These are phyloP conservation scores for Themeda triandra DNA, from an alignment of 176 grass and related monocot species.

Conservation along the genomic window DNA sequence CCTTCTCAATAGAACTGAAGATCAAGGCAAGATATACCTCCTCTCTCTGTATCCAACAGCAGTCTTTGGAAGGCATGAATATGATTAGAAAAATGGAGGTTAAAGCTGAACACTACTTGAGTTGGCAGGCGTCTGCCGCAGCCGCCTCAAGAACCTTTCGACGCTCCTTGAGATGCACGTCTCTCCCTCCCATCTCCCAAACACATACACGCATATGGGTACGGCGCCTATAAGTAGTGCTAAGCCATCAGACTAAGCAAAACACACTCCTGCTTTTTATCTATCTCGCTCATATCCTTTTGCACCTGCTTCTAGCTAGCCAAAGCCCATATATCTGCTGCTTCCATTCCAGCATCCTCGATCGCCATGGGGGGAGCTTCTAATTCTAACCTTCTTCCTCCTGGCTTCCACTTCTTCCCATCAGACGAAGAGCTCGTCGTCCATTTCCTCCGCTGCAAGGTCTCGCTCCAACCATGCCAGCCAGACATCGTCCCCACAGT, in stretches of 20 bases:
- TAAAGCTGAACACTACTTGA: constrained; percentile 30
- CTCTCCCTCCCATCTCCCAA: constrained; percentile 11
- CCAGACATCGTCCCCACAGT: constrained; percentile 76
- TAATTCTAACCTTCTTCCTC: constrained; percentile 57
- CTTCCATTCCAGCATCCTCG: constrained; percentile 24
- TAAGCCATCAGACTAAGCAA: constrained; percentile 48
- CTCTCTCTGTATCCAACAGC: constrained; percentile 27
- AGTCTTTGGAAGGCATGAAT: constrained; percentile 33
- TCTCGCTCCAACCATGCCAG: constrained; percentile 54
- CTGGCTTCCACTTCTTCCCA: constrained; percentile 94
- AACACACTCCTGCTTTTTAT: background rate
- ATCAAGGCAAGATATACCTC: constrained; percentile 8
- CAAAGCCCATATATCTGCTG: background rate
- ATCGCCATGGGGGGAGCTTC: constrained; percentile 52
- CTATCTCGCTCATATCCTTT: background rate
- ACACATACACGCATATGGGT: background rate
- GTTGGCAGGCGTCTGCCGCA: constrained; percentile 37
- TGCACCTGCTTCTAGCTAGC: constrained; percentile 8
- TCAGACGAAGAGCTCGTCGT: constrained; percentile 85
- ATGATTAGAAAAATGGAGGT: constrained; percentile 31
- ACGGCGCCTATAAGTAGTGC: constrained; percentile 46
- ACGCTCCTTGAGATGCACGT: constrained; percentile 46
- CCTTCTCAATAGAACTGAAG: constrained; percentile 1
- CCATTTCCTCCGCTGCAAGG: constrained; percentile 87
- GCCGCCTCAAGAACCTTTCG: constrained; percentile 40